Evolutionary conservation across 2,329 filamentous ascomycete genomes (phyloP), one percentile per base, ranked within the genome.

Genomic region (Trichophyton benhamiae): DNA sequence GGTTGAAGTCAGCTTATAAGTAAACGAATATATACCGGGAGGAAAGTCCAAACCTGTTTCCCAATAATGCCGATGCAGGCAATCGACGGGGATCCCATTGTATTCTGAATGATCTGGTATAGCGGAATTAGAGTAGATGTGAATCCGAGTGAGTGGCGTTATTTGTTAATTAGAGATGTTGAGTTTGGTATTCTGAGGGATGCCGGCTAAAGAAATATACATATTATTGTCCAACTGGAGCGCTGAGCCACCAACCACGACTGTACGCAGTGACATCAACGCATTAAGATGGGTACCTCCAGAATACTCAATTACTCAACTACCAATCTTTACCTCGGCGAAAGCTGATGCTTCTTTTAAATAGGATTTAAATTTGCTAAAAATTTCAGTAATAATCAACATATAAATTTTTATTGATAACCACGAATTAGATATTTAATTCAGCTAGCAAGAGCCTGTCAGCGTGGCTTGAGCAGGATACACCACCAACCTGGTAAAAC

Each of bases 31-130:
- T 9, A 11, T 49, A n/a, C 20, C 9, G 4, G 17, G 8, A 6
- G 27, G 20, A 6, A 27, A n/a, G 17, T 33, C 52, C n/a, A 57
- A 80, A 95, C 91, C 75, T 95, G 88, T 77, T 94, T 91, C 67
- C 94, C 92, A 69, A 99, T 95, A 59, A 97, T 81, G 74, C 91
- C 91, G 68, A 99, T 86, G 72, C 91, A 96, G 74, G 90, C 91
- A 75, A 97, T 94, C 41, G 87, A 89, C 17, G 55, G 41, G 41
- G 33, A 44, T 17, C 55, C 55, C 55, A 58, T 58, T 41, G 6
- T 38, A 13, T 9, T 25, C 17, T 11, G 11, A 8, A 44, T 57
- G 11, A 25, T 38, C 5, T 57, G 41, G n/a, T 22, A 25, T 13
- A 30, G 7, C 5, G 22, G 25, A 52, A 13, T 52, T 15, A 25